A percentile compares a stretch with the other conserved stretches of the same genome.
Evolutionary conservation across 768 basidiomycete species (phyloP).

Genomic region (Russula abietina): DNA sequence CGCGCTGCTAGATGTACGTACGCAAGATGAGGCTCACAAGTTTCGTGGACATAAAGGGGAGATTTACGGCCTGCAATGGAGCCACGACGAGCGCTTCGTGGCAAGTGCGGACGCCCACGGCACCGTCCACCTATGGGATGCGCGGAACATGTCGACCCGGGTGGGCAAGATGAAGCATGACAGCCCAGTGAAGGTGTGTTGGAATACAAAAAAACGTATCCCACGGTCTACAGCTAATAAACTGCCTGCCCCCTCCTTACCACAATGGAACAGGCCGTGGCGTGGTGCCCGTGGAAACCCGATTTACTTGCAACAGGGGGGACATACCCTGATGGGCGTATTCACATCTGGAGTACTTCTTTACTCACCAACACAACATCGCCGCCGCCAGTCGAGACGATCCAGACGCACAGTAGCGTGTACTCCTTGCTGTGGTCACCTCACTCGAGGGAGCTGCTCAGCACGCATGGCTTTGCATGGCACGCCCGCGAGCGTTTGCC

Average conservation of each 20-base stretch:
- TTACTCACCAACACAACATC: slow-evolving; percentile 37
- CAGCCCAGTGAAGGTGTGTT: slow-evolving; percentile 40
- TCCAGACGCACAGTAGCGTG: slow-evolving; percentile 44
- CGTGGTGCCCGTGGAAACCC: slow-evolving; percentile 71
- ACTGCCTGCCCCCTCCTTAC: not conserved
- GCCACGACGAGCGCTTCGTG: slow-evolving; percentile 36
- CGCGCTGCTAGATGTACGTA: slow-evolving; percentile 36
- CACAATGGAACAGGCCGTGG: slow-evolving; percentile 45
- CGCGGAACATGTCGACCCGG: slow-evolving; percentile 32
- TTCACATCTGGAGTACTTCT: slow-evolving; percentile 49
- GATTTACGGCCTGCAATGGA: slow-evolving; percentile 39
- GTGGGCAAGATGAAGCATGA: slow-evolving; percentile 39
- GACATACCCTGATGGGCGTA: slow-evolving; percentile 53
- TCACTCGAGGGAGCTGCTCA: slow-evolving; percentile 52
- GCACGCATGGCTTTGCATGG: slow-evolving; percentile 53
- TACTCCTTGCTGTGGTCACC: slow-evolving; percentile 58
- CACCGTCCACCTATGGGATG: slow-evolving; percentile 42
- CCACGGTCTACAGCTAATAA: slow-evolving; percentile 6
- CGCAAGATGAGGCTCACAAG: slow-evolving; percentile 28
- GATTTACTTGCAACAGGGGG: slow-evolving; percentile 64
- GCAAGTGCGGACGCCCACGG: slow-evolving; percentile 40
- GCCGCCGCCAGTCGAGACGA: slow-evolving; percentile 44
- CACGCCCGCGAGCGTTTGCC: slow-evolving; percentile 20
- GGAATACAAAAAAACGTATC: not conserved
- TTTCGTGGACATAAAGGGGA: slow-evolving; percentile 33